Base-by-base conservation (phyloP, 2,329 filamentous ascomycete genomes). In the Aphanoascus verrucosus region DNA sequence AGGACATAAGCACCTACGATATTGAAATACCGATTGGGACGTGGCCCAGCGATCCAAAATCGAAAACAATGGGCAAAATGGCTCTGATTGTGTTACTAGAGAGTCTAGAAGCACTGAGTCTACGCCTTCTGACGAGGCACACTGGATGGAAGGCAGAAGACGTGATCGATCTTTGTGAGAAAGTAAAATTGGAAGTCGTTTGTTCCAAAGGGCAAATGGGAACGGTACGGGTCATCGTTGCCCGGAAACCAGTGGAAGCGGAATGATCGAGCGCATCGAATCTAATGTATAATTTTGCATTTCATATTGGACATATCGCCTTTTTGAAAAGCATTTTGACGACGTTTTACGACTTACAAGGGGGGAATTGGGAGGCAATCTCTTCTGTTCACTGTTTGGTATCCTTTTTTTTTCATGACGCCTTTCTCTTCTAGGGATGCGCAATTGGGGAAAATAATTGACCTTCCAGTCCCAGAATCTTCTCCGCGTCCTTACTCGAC, bases 11-110 rank as follows among this genome's bases (percentile, higher is more conserved):
- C 19, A 67, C 67, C 1, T 67, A 67, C 2, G 69, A 72, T 45
- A 61, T 67, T 41, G 64, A 63, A 2, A 59, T 72, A 6, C 69
- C 69, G 5, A 60, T 72, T 14, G 69, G 69, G 1, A 59, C 65
- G 5, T 71, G 69, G 69, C 64, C 67, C 8, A 54, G 63, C 0
- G 65, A 70, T 43, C 58, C 63, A 4, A 60, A 54, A 5, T 63
- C 66, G 46, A 65, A 65, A 34, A 65, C 66, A 1, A 56, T 72
- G 19, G 70, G 70, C 5, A 72, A 73, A 53, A 71, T 73, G 69
- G 63, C 62, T 14, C 60, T 72, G 12, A 69, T 73, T 51, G 64
- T 65, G 4, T 55, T 67, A 19, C 56, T 72, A 14, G 71, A 73
- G 56, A 67, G 69, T 0, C 52, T 73, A 14, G 71, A 73, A 56